phyloP scores from a whole-genome alignment of 2,329 filamentous ascomycete species.

The Aspergillus hiratsukae region DNA sequence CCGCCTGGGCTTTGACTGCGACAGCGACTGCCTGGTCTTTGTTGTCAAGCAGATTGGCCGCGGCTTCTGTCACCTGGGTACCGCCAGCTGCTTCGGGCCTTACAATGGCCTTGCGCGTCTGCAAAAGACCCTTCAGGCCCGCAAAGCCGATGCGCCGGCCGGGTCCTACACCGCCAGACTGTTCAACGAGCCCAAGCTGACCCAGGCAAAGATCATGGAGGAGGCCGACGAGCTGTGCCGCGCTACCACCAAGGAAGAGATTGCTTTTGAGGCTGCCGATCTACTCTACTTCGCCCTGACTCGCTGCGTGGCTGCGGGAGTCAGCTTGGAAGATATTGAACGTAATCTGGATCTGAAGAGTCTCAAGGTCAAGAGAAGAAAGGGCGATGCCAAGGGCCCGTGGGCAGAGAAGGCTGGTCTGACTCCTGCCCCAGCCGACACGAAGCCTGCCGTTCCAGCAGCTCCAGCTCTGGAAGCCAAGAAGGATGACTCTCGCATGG shows the following conservation, averaged over 20 bases:
- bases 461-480: slow-evolving; percentile 34
- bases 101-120: slow-evolving; percentile 76
- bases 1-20: slow-evolving; percentile 81
- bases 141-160: slow-evolving; percentile 75
- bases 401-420: slow-evolving; percentile 83
- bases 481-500: slow-evolving; percentile 60
- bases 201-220: slow-evolving; percentile 96
- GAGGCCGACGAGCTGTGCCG: slow-evolving; percentile 94
- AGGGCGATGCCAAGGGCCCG: slow-evolving; percentile 88
- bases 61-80: slow-evolving; percentile 89
- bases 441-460: slow-evolving; percentile 1
- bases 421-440: slow-evolving; percentile 44
- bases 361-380: slow-evolving; percentile 87
- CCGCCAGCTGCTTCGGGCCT: slow-evolving; percentile 86
- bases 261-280: slow-evolving; percentile 92
- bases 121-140: slow-evolving; percentile 77
- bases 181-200: slow-evolving; percentile 84
- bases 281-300: slow-evolving; percentile 93
- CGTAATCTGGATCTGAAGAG: slow-evolving; percentile 90
- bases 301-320: slow-evolving; percentile 79
- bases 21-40: slow-evolving; percentile 87
- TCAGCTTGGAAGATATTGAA: slow-evolving; percentile 84
- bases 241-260: slow-evolving; percentile 73
- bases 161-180: slow-evolving; percentile 92
- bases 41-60: slow-evolving; percentile 83